Evolutionary conservation across 2,329 filamentous ascomycete genomes (phyloP).

Genomic region (Pseudogymnoascus sp.): DNA sequence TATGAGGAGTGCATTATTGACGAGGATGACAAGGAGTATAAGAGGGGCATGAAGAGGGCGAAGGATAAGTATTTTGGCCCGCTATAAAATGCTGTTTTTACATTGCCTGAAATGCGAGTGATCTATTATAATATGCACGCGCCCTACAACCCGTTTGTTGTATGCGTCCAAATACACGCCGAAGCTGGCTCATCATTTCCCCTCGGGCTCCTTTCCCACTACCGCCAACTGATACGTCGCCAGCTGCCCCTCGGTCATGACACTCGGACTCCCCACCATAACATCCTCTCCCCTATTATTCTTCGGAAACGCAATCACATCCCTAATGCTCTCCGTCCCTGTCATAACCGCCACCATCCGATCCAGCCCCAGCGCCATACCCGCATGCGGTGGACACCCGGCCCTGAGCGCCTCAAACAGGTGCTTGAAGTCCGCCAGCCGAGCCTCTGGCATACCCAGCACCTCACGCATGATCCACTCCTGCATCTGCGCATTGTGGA

Average conservation of each 20-base stretch:
- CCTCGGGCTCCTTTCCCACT: background rate
- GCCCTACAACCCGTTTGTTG: background rate
- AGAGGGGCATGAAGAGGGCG: slow-evolving; percentile 11
- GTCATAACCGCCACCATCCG: slow-evolving; percentile 74
- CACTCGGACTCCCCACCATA: slow-evolving; percentile 71
- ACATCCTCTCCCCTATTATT: slow-evolving; percentile 82
- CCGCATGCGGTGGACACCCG: slow-evolving; percentile 91
- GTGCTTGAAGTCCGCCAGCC: slow-evolving; percentile 77
- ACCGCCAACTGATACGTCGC: slow-evolving; percentile 23
- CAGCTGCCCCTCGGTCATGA: slow-evolving; percentile 49
- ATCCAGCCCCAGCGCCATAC: slow-evolving; percentile 89
- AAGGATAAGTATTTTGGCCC: slow-evolving; percentile 13
- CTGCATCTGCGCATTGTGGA: slow-evolving; percentile 78
- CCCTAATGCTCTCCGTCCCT: slow-evolving; percentile 68
- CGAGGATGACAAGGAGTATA: slow-evolving; percentile 13
- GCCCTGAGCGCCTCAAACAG: slow-evolving; percentile 73
- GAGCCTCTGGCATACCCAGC: slow-evolving; percentile 49
- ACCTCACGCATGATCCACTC: slow-evolving; percentile 79
- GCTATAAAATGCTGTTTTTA: background rate
- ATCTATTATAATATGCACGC: slow-evolving; percentile 3
- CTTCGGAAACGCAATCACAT: slow-evolving; percentile 97
- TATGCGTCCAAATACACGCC: background rate
- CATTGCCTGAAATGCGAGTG: slow-evolving; percentile 1
- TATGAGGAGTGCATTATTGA: slow-evolving; percentile 13
- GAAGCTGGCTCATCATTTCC: background rate